Percentiles rank a stretch among this genome's conserved stretches.
These are phyloP conservation scores for Penicillium chermesinum DNA, from an alignment of 495 filamentous ascomycete species.

Conservation along the genomic window DNA sequence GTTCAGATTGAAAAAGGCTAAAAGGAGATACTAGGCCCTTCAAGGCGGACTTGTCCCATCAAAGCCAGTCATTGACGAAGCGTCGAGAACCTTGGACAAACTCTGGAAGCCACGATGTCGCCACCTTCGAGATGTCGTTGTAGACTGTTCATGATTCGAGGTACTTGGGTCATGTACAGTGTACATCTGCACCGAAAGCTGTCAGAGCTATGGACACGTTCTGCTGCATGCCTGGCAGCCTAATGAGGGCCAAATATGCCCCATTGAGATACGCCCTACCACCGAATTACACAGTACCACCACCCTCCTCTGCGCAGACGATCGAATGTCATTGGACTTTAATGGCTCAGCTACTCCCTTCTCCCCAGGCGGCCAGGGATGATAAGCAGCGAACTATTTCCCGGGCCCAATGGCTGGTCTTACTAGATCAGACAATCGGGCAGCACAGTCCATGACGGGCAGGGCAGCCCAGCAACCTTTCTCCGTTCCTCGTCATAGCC, in stretches of 20 bases:
- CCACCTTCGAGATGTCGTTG: background rate
- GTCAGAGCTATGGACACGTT: slow-evolving; percentile 1
- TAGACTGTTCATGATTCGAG: background rate
- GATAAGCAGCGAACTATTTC: slow-evolving; percentile 3
- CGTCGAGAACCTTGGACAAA: slow-evolving; percentile 3
- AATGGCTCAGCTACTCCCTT: background rate
- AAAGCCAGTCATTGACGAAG: slow-evolving; percentile 12
- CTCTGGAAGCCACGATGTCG: background rate
- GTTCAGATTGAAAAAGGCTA: background rate
- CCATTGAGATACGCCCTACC: slow-evolving; percentile 16
- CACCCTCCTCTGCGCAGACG: slow-evolving; percentile 11
- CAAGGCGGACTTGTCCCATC: background rate
- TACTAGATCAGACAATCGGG: slow-evolving; percentile 10
- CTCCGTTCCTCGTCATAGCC: slow-evolving; percentile 11
- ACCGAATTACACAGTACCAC: slow-evolving; percentile 26
- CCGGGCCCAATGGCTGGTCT: slow-evolving; percentile 8
- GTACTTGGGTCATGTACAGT: background rate
- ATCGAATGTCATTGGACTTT: background rate
- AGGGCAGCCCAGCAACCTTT: slow-evolving; percentile 4
- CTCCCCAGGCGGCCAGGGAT: background rate
- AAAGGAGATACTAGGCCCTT: background rate
- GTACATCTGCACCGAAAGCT: background rate
- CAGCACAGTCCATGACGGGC: slow-evolving; percentile 23
- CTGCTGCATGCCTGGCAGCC: slow-evolving; percentile 27
- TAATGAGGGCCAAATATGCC: slow-evolving; percentile 22